Percentiles rank a stretch among this genome's conserved stretches.
phyloP scores from a whole-genome alignment of 352 stramenopile species.

The Pythium volutum region DNA sequence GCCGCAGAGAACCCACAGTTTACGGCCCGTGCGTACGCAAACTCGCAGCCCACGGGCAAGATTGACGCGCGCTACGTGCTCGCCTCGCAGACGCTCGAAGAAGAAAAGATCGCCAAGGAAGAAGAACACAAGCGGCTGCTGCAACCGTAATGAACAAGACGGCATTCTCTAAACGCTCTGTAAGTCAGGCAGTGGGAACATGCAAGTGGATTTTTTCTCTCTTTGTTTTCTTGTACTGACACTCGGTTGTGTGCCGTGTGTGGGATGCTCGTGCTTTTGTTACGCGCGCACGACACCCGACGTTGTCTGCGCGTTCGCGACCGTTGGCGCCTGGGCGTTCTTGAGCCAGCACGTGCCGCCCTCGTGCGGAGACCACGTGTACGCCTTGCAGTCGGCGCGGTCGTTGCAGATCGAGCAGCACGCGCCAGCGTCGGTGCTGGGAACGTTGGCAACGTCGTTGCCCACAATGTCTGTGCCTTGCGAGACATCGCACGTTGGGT shows the following conservation, averaged over 20 bases:
- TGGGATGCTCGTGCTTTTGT: neutral
- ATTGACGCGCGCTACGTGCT: constrained; percentile 73
- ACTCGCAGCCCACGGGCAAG: constrained; percentile 47
- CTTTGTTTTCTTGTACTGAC: constrained; percentile 2
- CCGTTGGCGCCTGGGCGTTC: constrained; percentile 1
- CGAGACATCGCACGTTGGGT: constrained; percentile 13
- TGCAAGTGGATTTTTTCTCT: neutral
- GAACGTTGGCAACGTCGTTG: constrained; percentile 22
- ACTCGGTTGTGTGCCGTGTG: neutral
- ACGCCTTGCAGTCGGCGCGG: constrained; percentile 39
- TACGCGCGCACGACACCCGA: constrained; percentile 3
- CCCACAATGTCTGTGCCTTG: constrained; percentile 26
- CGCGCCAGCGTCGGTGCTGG: constrained; percentile 13
- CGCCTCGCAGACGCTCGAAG: constrained; percentile 70
- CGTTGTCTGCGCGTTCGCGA: constrained; percentile 16
- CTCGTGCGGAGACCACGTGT: constrained; percentile 52
- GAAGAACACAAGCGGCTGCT: constrained; percentile 71
- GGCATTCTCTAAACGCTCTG: neutral
- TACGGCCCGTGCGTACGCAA: constrained; percentile 48
- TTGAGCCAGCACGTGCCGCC: constrained; percentile 35
- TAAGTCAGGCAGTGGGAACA: neutral
- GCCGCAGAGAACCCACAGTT: constrained; percentile 74
- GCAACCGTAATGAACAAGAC: constrained; percentile 40
- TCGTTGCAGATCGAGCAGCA: constrained; percentile 37
- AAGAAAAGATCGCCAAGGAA: constrained; percentile 75